phyloP scores from a whole-genome alignment of 148 eudicot species.

The Vaccinium myrtillus region DNA sequence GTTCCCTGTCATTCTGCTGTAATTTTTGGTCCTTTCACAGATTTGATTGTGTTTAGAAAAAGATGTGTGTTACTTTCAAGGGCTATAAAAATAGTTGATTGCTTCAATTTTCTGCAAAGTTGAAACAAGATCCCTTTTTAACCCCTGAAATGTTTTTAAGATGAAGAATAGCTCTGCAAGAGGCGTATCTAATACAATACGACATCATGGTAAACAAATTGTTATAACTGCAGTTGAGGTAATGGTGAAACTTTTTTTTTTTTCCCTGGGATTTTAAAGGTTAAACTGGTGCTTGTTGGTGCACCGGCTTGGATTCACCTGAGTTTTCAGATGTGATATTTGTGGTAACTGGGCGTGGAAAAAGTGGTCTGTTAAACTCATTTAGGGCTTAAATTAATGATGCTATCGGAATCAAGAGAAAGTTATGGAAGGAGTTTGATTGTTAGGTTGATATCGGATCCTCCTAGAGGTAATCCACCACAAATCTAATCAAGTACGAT shows the following conservation, averaged over 20 bases:
- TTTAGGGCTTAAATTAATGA: background rate
- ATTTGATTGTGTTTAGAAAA: too few species aligned
- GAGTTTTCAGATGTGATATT: background rate
- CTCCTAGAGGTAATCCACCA: background rate
- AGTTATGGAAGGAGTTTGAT: background rate
- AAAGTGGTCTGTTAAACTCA: background rate
- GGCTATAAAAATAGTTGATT: background rate
- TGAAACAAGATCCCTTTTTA: background rate
- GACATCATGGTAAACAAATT: background rate
- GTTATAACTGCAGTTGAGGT: background rate
- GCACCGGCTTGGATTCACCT: background rate
- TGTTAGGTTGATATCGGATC: background rate
- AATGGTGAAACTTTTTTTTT: background rate
- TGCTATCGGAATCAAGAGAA: background rate
- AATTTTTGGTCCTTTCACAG: too few species aligned
- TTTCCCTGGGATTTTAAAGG: background rate
- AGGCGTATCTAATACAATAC: background rate
- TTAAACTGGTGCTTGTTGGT: background rate
- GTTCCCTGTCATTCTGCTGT: too few species aligned
- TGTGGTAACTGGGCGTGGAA: background rate
- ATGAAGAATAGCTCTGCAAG: background rate
- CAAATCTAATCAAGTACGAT: background rate
- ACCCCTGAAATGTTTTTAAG: background rate
- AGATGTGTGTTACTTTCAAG: too few species aligned
- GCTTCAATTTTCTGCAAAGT: background rate